Conservation (phyloP, 345 rosid species). For the Nephelium lappaceum region DNA sequence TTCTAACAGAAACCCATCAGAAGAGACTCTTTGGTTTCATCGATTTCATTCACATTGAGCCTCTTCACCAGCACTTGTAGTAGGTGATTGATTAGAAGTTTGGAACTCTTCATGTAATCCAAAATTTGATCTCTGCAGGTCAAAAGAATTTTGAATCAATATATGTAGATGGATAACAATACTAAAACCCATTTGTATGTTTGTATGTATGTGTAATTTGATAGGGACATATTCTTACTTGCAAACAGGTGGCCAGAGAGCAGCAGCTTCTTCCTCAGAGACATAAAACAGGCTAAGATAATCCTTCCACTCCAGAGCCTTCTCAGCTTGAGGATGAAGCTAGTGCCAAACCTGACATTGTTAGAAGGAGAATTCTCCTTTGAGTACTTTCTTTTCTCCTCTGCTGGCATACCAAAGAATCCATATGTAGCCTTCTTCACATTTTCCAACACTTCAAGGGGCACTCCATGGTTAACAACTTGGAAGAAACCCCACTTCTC, state of each 20-base stretch:
- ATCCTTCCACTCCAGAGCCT: slow-evolving; percentile 60
- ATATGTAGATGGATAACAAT: too few relatives aligned
- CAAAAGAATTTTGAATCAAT: not conserved
- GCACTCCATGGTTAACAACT: slow-evolving; percentile 49
- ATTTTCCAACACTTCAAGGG: slow-evolving; percentile 38
- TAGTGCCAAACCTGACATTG: slow-evolving; percentile 39
- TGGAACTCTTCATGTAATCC: slow-evolving; percentile 44
- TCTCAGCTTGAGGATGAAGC: slow-evolving; percentile 47
- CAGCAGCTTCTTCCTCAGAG: slow-evolving; percentile 43
- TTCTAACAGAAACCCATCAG: slow-evolving; percentile 43
- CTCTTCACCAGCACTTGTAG: slow-evolving; percentile 39
- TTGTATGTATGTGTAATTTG: not conserved
- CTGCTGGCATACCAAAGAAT: slow-evolving; percentile 45
- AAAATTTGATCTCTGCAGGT: slow-evolving; percentile 37
- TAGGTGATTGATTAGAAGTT: slow-evolving; percentile 39
- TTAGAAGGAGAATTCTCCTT: slow-evolving; percentile 35
- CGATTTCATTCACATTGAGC: slow-evolving; percentile 41
- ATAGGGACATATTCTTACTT: slow-evolving; percentile 19
- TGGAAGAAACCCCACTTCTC: slow-evolving; percentile 62
- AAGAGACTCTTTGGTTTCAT: slow-evolving; percentile 34
- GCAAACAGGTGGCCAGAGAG: slow-evolving; percentile 50
- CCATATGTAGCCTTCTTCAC: slow-evolving; percentile 42
- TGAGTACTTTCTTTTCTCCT: slow-evolving; percentile 39
- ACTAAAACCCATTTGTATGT: too few relatives aligned
- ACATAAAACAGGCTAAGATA: slow-evolving; percentile 52